Evolutionary conservation across 1,284 basidiomycete genomes (phyloP).

Genomic region (Naganishia cerealis): DNA sequence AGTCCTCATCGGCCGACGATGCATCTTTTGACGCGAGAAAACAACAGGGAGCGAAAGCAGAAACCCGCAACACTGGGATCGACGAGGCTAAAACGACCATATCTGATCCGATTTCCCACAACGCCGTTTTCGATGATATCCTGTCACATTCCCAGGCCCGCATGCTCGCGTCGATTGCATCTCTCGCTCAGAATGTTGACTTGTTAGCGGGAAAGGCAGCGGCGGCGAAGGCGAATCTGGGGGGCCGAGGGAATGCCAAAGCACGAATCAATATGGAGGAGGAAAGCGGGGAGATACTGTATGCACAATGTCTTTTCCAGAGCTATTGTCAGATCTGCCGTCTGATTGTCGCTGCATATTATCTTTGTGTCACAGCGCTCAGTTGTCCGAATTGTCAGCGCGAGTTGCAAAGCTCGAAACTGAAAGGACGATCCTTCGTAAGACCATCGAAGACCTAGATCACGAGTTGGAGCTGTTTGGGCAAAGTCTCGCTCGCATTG

Average conservation of each 20-base stretch:
- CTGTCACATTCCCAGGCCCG: slow-evolving; percentile 50
- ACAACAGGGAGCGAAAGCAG: neutral
- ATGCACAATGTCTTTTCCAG: slow-evolving; percentile 1
- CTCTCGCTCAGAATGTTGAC: slow-evolving; percentile 44
- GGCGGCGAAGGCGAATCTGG: slow-evolving; percentile 17
- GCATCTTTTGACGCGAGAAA: neutral
- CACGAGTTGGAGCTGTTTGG: slow-evolving; percentile 34
- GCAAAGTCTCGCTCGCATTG: slow-evolving; percentile 25
- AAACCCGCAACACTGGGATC: neutral
- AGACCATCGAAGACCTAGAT: slow-evolving; percentile 36
- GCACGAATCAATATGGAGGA: slow-evolving; percentile 26
- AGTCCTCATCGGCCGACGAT: neutral
- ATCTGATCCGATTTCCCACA: slow-evolving; percentile 3
- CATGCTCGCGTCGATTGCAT: slow-evolving; percentile 50
- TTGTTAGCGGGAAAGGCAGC: slow-evolving; percentile 36
- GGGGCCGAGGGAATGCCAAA: slow-evolving; percentile 13
- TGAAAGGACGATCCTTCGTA: slow-evolving; percentile 33
- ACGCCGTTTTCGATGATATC: slow-evolving; percentile 51
- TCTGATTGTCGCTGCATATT: neutral
- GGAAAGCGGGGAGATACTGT: slow-evolving; percentile 36
- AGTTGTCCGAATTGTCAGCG: slow-evolving; percentile 35
- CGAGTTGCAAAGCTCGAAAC: slow-evolving; percentile 37
- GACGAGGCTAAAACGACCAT: slow-evolving; percentile 3
- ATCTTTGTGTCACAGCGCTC: slow-evolving; percentile 25
- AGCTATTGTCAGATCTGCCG: neutral